Evolutionary conservation across 2,329 filamentous ascomycete genomes (phyloP).

Genomic region (Botrytis paeoniae): DNA sequence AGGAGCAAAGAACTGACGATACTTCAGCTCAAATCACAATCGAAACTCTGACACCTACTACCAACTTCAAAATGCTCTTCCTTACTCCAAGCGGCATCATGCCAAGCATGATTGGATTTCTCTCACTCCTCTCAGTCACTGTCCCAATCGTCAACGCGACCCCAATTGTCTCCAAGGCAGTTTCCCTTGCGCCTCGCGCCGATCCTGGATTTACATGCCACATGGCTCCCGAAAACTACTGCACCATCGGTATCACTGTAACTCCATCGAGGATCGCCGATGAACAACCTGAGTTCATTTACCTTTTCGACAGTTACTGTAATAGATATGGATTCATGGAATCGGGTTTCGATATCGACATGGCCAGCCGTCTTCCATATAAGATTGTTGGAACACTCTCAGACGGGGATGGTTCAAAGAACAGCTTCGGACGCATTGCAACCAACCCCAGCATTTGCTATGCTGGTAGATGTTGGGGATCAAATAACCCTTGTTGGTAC

Average conservation of each 20-base stretch:
- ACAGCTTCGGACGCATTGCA: background rate
- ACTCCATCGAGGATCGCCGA: background rate
- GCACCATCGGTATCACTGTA: background rate
- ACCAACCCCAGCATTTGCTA: background rate
- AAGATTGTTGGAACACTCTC: background rate
- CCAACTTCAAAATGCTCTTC: background rate
- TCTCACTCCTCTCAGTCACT: background rate
- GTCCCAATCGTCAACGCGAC: background rate
- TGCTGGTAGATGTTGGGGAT: background rate
- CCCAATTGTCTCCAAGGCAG: background rate
- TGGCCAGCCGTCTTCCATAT: background rate
- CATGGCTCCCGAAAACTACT: background rate
- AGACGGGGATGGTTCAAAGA: rapidly evolving
- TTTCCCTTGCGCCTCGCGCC: background rate
- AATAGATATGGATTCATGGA: background rate
- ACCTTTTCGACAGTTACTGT: background rate
- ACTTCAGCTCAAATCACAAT: background rate
- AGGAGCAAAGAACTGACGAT: background rate
- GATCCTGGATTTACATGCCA: background rate
- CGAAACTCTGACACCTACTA: background rate
- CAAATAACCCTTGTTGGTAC: background rate
- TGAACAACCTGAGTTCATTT: background rate
- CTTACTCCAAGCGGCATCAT: background rate
- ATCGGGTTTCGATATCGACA: background rate
- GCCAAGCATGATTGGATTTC: background rate